A percentile compares a stretch with the other conserved stretches of the same genome.
phyloP scores from a whole-genome alignment of 306 rosid genomes.

The Dryas alaskensis region DNA sequence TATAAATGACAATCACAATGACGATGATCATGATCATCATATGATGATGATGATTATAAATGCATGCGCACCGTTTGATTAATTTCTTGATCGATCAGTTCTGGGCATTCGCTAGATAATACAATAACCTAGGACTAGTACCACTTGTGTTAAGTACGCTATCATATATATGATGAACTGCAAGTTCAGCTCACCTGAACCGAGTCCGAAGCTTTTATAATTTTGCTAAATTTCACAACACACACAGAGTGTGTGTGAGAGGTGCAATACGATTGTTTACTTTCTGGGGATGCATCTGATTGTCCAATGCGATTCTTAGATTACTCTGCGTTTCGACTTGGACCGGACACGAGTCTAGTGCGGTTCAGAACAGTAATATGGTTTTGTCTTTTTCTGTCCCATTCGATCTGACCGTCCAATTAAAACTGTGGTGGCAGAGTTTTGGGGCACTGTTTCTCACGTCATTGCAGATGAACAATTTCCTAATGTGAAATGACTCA shows the following conservation, averaged over 20 bases:
- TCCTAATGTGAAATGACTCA: too few species aligned
- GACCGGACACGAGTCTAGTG: slow-evolving; percentile 44
- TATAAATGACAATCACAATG: not conserved
- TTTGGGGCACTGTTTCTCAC: not conserved
- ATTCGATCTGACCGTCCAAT: slow-evolving; percentile 6
- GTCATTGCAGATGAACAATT: not conserved
- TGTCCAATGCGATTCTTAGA: slow-evolving; percentile 47
- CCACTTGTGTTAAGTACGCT: not conserved
- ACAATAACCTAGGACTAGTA: not conserved
- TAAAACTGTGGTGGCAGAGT: not conserved
- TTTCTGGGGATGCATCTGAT: slow-evolving; percentile 35
- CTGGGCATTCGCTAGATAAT: not conserved
- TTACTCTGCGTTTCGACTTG: slow-evolving; percentile 44
- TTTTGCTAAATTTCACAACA: slow-evolving; percentile 27
- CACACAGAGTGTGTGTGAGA: not conserved
- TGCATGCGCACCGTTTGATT: slow-evolving; percentile 17
- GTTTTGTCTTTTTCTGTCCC: slow-evolving; percentile 30
- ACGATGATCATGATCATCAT: slow-evolving; percentile 17
- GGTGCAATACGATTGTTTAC: not conserved
- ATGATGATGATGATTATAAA: not conserved
- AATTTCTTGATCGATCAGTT: not conserved
- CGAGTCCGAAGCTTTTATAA: slow-evolving; percentile 8
- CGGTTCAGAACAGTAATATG: slow-evolving; percentile 42
- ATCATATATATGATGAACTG: not conserved
- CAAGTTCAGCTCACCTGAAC: slow-evolving; percentile 8